Conservation (phyloP, 2,329 filamentous ascomycete genomes). For the Arthrobotrys iridis region DNA sequence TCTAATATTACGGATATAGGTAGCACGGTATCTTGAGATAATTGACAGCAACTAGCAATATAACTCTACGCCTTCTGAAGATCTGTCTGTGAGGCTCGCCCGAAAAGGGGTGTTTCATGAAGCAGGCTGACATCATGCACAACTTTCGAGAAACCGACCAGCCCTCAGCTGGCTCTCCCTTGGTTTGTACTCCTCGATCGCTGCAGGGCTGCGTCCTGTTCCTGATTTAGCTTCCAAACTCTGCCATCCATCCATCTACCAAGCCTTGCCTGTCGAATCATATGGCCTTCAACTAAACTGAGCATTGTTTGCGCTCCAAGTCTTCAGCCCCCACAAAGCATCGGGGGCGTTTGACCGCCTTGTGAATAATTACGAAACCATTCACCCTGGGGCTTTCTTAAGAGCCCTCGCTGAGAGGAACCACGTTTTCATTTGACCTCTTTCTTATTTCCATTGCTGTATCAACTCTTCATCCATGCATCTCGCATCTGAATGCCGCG, state of each 20-base stretch:
- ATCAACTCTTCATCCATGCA: background rate
- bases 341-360: background rate
- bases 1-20: background rate
- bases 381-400: background rate
- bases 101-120: constrained; percentile 47
- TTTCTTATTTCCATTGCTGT: background rate
- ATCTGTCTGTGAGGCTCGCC: constrained; percentile 1
- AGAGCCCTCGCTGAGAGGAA: background rate
- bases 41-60: background rate
- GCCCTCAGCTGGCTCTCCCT: background rate
- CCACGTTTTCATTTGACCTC: background rate
- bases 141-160: background rate
- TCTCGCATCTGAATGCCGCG: constrained; percentile 13
- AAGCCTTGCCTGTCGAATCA: constrained; percentile 6
- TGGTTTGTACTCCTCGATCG: background rate
- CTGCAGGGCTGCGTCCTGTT: constrained; percentile 8
- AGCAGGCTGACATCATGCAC: constrained; percentile 50
- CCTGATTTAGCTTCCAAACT: constrained; percentile 33
- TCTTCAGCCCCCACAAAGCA: constrained; percentile 3
- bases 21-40: background rate
- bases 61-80: too few relatives aligned
- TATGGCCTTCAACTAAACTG: background rate
- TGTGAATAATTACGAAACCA: background rate
- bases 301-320: background rate
- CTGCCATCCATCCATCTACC: background rate